phyloP scores from a whole-genome alignment of 768 basidiomycete species.

The Russula brevipes region DNA sequence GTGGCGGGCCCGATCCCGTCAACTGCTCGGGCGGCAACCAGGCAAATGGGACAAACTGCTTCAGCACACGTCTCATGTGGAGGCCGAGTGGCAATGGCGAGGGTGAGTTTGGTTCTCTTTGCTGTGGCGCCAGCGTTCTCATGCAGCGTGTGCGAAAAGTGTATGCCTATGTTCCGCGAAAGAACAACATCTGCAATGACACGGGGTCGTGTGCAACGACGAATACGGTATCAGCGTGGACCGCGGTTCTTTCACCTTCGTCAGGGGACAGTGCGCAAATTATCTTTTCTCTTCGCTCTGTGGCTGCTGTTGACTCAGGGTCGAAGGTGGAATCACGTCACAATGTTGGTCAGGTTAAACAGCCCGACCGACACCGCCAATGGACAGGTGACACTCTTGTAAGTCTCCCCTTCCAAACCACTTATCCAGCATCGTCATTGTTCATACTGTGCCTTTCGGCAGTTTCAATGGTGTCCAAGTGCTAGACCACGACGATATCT shows the following conservation, averaged over 20 bases:
- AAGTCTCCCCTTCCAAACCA: slow-evolving; percentile 29
- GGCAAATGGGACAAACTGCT: slow-evolving; percentile 62
- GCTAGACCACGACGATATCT: slow-evolving; percentile 54
- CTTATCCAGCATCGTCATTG: neutral
- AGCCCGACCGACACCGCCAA: slow-evolving; percentile 62
- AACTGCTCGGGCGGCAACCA: slow-evolving; percentile 68
- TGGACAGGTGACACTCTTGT: slow-evolving; percentile 69
- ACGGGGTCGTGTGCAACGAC: slow-evolving; percentile 62
- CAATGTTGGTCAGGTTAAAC: slow-evolving; percentile 77
- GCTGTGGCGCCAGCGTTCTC: slow-evolving; percentile 3
- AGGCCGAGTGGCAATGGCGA: slow-evolving; percentile 58
- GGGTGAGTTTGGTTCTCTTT: slow-evolving; percentile 41
- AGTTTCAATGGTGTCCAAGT: slow-evolving; percentile 69
- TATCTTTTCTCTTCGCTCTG: slow-evolving; percentile 2
- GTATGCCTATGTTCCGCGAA: slow-evolving; percentile 72
- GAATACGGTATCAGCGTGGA: slow-evolving; percentile 69
- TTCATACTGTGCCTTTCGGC: neutral
- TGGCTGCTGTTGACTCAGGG: slow-evolving; percentile 2
- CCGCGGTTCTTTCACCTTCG: slow-evolving; percentile 61
- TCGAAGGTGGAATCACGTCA: slow-evolving; percentile 60
- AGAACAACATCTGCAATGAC: slow-evolving; percentile 54
- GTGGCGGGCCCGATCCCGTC: slow-evolving; percentile 57
- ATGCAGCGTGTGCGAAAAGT: slow-evolving; percentile 43
- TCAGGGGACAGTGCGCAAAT: slow-evolving; percentile 52
- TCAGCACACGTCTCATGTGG: slow-evolving; percentile 76